These are phyloP conservation scores for Trifolium subterraneum DNA, from an alignment of 306 rosid species.

Conservation along the genomic window DNA sequence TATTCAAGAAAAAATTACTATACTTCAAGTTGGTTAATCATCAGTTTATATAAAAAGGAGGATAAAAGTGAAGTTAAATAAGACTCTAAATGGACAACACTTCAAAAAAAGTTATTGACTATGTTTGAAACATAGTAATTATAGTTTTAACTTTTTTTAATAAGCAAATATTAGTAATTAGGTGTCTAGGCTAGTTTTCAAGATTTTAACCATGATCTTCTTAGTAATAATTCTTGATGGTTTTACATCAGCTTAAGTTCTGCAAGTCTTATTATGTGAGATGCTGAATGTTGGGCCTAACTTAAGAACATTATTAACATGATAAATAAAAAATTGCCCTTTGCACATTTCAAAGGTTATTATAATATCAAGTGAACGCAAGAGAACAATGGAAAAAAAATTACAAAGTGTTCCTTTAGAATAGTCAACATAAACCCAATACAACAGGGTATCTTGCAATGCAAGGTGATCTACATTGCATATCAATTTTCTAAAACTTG, in stretches of 20 bases:
- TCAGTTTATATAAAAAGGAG: no score
- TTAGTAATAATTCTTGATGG: not conserved
- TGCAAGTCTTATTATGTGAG: not conserved
- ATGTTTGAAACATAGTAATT: no score
- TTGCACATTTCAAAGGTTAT: not conserved
- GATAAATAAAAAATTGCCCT: not conserved
- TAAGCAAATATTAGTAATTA: no score
- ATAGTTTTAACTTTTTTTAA: no score
- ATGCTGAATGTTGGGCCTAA: not conserved
- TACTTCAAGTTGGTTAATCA: no score
- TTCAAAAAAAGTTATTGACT: no score
- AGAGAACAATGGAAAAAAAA: not conserved
- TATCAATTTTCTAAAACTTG: slow-evolving; percentile 19
- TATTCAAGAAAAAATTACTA: no score
- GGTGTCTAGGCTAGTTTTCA: not conserved
- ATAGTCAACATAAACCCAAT: not conserved
- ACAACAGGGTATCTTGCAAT: slow-evolving; percentile 4
- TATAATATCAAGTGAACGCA: not conserved
- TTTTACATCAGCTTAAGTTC: not conserved
- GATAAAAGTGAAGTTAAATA: no score
- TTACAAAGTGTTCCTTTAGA: not conserved
- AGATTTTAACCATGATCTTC: not conserved
- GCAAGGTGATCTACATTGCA: not conserved
- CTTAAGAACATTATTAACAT: not conserved
- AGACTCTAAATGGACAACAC: no score